These are phyloP conservation scores for Fusarium veterinarium DNA, from an alignment of 2,329 filamentous ascomycete genomes.

Conservation along the genomic window DNA sequence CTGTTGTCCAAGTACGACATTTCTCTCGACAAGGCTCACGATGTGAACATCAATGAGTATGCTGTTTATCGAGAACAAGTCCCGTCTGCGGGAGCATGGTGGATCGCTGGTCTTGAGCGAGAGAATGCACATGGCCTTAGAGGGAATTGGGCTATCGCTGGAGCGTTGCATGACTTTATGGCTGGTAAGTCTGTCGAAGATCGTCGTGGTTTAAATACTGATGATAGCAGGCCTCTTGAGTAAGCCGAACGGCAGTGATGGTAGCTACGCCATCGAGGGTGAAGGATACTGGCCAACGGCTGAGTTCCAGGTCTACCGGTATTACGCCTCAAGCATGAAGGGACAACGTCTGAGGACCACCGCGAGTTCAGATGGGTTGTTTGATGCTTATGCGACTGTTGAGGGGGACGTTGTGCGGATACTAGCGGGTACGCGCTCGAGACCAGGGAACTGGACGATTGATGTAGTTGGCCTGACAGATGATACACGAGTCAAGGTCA, in stretches of 20 bases:
- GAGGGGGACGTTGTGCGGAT: neutral
- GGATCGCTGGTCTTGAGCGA: slow-evolving; percentile 59
- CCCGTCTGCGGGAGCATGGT: slow-evolving; percentile 56
- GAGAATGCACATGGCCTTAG: slow-evolving; percentile 55
- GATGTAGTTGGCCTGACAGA: neutral
- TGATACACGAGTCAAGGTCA: neutral
- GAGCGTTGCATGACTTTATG: slow-evolving; percentile 56
- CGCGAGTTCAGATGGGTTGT: neutral
- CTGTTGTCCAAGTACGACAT: neutral
- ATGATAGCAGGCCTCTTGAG: neutral
- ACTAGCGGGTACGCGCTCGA: slow-evolving; percentile 2
- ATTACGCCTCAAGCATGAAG: slow-evolving; percentile 16
- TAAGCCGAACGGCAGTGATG: neutral
- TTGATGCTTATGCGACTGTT: slow-evolving; percentile 11
- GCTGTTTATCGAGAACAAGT: slow-evolving; percentile 54
- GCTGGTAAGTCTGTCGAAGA: slow-evolving; percentile 32
- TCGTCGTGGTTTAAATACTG: fast-evolving
- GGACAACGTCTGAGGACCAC: slow-evolving; percentile 7
- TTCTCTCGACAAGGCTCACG: slow-evolving; percentile 30
- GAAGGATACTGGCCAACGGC: slow-evolving; percentile 24
- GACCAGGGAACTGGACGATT: neutral
- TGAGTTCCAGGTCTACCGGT: slow-evolving; percentile 31
- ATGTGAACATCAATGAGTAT: slow-evolving; percentile 63
- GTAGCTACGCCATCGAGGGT: neutral
- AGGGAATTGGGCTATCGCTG: slow-evolving; percentile 58